Evolutionary conservation across 2,329 filamentous ascomycete species (phyloP).

Genomic region (Alternaria burnsii): DNA sequence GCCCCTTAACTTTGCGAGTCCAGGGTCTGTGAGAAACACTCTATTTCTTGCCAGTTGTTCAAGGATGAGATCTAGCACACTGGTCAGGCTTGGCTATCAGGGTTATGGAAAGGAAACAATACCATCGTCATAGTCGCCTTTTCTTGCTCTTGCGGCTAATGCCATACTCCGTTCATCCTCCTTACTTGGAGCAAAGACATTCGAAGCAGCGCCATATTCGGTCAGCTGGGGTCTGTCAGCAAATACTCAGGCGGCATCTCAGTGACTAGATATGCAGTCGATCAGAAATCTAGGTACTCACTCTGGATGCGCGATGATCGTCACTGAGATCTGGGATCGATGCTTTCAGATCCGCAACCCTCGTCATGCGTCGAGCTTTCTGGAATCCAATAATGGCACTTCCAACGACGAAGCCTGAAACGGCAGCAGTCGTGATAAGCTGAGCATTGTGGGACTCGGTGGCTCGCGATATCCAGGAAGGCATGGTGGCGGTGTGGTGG

Average conservation of each 20-base stretch:
- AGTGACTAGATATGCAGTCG: not conserved
- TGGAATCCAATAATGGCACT: slow-evolving; percentile 66
- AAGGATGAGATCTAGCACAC: slow-evolving; percentile 76
- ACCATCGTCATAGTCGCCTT: slow-evolving; percentile 72
- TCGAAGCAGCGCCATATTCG: slow-evolving; percentile 65
- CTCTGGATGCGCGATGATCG: slow-evolving; percentile 60
- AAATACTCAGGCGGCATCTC: slow-evolving; percentile 48
- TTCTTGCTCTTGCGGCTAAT: slow-evolving; percentile 66
- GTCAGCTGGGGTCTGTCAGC: slow-evolving; percentile 61
- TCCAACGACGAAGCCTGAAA: slow-evolving; percentile 59
- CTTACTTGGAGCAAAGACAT: slow-evolving; percentile 50
- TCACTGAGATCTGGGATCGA: slow-evolving; percentile 67
- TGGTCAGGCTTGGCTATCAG: slow-evolving; percentile 6
- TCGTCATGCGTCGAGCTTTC: slow-evolving; percentile 62
- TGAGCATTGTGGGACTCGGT: slow-evolving; percentile 63
- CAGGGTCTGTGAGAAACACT: slow-evolving; percentile 85
- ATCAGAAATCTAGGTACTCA: slow-evolving; percentile 41
- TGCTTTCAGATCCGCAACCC: slow-evolving; percentile 66
- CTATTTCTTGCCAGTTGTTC: slow-evolving; percentile 94
- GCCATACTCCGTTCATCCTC: slow-evolving; percentile 68
- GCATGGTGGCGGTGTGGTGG: slow-evolving; percentile 45
- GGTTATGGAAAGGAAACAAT: slow-evolving; percentile 4
- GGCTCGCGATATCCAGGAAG: slow-evolving; percentile 56
- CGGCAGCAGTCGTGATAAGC: slow-evolving; percentile 74
- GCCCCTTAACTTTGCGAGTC: slow-evolving; percentile 78